Evolutionary conservation across 208 protist species (phyloP), one percentile per base, ranked within the genome.

Genomic region (Leishmania major): DNA sequence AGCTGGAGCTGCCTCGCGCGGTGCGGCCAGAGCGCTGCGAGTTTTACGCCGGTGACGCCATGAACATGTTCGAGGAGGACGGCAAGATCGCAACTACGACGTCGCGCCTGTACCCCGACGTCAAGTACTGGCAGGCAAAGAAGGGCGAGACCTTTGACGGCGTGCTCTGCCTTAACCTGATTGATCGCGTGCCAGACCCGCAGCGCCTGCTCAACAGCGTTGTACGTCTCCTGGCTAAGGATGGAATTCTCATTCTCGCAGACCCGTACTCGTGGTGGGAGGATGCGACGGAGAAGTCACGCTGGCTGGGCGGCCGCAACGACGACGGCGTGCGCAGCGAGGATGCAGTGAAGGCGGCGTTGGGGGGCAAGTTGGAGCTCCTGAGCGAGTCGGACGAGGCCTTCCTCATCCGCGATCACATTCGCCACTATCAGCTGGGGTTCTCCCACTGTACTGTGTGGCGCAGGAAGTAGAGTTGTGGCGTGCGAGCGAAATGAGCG

Each of bases 181-280:
- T 98, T 53, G 92, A 93, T 77, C 94, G 96, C 73, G 87, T 98
- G 47, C 92, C 90, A 19, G 88, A 96, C 66, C 96, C 94, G 35
- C 60, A 80, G 53, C 77, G 78, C 53, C 87, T 97, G 43, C 88
- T 98, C 35, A 70, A 89, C 77, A 86, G 81, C 59, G 84, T 95
- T 69, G 55, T 69, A 31, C 77, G 69, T 47, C 74, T 95, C 51
- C 79, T 97, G 28, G 76, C 77, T n/a, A 53, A 77, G 43, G 93
- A 91, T 17, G 95, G 94, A 31, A 78, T 97, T 19, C 84, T 98
- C 17, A 90, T 98, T 15, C 79, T 98, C 8, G 83, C 89, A 11
- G 93, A 93, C 45, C 95, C 96, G 11, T 98, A 97, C 91, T 96
- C 92, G 22, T 98, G 93, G 92, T 91, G 92, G 84, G 91, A 93